Percentiles rank a stretch among this genome's conserved stretches.
Evolutionary conservation across 352 stramenopile genomes (phyloP).

Genomic region (Saprolegnia parasitica): DNA sequence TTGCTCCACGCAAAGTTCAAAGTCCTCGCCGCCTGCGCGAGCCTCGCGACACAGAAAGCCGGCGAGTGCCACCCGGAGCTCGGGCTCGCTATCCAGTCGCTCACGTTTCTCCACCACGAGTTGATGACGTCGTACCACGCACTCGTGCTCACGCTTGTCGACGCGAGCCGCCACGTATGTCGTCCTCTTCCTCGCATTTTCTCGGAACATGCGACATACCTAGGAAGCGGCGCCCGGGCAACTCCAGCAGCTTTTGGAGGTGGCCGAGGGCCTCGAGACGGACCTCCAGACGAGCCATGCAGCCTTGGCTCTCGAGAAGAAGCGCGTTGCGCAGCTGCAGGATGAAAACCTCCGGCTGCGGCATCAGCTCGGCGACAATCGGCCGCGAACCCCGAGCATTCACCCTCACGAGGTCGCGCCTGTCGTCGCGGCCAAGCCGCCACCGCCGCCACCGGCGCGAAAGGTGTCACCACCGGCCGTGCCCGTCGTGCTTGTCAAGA

Average conservation of each 20-base stretch:
- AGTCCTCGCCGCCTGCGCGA: constrained; percentile 12
- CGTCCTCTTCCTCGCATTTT: not conserved
- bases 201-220: not conserved
- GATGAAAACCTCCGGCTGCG: constrained; percentile 47
- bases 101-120: constrained; percentile 22
- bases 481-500: not conserved
- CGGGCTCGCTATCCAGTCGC: constrained; percentile 15
- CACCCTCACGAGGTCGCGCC: not conserved
- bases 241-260: constrained; percentile 52
- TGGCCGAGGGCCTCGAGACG: constrained; percentile 54
- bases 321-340: constrained; percentile 42
- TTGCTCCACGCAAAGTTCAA: constrained; percentile 27
- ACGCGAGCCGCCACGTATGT: not conserved
- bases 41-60: constrained; percentile 24
- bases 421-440: constrained; percentile 8
- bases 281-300: constrained; percentile 48
- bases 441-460: constrained; percentile 4
- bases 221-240: constrained; percentile 21
- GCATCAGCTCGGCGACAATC: constrained; percentile 32
- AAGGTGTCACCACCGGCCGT: not conserved
- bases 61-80: constrained; percentile 24
- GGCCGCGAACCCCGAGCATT: not conserved
- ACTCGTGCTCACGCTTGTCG: not conserved
- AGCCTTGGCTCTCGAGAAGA: constrained; percentile 46
- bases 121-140: constrained; percentile 14